Conservation (phyloP, 2,329 filamentous ascomycete species). For the Chaetomium strumarium region DNA sequence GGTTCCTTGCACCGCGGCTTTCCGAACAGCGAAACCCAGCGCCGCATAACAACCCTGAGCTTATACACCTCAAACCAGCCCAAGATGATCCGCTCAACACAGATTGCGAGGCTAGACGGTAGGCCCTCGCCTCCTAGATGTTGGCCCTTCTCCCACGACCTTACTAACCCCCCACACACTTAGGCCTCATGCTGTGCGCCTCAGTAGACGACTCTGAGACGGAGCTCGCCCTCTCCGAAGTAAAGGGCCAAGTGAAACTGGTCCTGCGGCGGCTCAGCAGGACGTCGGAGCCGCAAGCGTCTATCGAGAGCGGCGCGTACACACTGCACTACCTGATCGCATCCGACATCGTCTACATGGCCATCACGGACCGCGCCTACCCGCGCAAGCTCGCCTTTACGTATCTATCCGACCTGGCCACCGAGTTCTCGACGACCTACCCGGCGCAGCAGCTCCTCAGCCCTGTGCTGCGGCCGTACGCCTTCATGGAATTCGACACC, state of each 20-base stretch:
- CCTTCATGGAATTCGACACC: slow-evolving; percentile 96
- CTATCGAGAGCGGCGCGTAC: slow-evolving; percentile 78
- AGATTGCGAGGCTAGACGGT: slow-evolving; percentile 93
- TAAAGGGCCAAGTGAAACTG: slow-evolving; percentile 86
- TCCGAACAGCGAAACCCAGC: background rate
- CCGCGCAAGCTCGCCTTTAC: slow-evolving; percentile 98
- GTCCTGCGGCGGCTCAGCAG: slow-evolving; percentile 82
- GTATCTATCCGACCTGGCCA: slow-evolving; percentile 86
- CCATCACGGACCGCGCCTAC: slow-evolving; percentile 89
- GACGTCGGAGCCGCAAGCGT: slow-evolving; percentile 85
- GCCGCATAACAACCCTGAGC: background rate
- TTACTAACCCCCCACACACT: slow-evolving; percentile 5
- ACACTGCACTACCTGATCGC: slow-evolving; percentile 84
- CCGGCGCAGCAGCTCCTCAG: slow-evolving; percentile 65
- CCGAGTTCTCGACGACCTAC: slow-evolving; percentile 88
- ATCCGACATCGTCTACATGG: slow-evolving; percentile 80
- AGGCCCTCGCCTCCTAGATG: slow-evolving; percentile 15
- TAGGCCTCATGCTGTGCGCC: slow-evolving; percentile 90
- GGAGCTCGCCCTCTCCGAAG: slow-evolving; percentile 72
- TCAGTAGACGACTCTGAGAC: slow-evolving; percentile 85
- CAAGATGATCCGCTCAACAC: slow-evolving; percentile 81
- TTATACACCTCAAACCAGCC: slow-evolving; percentile 8
- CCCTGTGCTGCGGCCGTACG: slow-evolving; percentile 77
- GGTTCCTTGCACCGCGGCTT: background rate
- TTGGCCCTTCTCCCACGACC: slow-evolving; percentile 1